Percentiles rank a stretch among this genome's conserved stretches.
Conservation (phyloP, 805 yeast genomes). For the Metschnikowia baotianmanensis region DNA sequence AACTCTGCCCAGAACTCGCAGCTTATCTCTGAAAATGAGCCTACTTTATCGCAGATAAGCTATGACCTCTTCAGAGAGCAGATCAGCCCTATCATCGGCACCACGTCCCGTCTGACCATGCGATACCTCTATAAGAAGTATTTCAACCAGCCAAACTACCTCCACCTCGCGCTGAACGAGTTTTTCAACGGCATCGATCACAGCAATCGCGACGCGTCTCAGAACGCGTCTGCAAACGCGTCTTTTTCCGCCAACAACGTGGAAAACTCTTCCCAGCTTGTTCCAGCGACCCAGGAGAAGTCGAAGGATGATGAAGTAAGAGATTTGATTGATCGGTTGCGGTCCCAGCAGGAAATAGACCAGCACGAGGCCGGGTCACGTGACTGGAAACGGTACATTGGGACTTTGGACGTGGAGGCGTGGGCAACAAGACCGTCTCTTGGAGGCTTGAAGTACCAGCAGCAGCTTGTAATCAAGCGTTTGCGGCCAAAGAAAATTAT, state of each 20-base stretch:
- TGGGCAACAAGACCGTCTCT: constrained; percentile 71
- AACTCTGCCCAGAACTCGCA: not conserved
- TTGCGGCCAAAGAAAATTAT: constrained; percentile 27
- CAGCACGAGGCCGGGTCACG: constrained; percentile 5
- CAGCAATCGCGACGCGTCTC: not conserved
- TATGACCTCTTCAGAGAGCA: constrained; percentile 18
- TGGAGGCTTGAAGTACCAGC: constrained; percentile 44
- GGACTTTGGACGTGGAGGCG: constrained; percentile 58
- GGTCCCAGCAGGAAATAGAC: constrained; percentile 11
- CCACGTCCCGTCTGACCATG: constrained; percentile 8
- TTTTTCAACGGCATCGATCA: constrained; percentile 14
- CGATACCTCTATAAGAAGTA: constrained; percentile 13
- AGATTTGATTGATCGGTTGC: constrained; percentile 13
- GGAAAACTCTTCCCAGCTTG: not conserved
- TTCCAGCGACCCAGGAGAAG: not conserved
- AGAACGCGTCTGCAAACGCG: not conserved
- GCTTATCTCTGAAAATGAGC: not conserved
- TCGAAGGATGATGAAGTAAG: constrained; percentile 5
- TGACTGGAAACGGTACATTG: constrained; percentile 49
- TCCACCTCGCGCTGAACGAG: constrained; percentile 19
- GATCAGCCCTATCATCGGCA: constrained; percentile 16
- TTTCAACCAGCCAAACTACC: constrained; percentile 20
- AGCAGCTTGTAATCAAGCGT: constrained; percentile 39
- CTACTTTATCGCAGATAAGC: constrained; percentile 14
- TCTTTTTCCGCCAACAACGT: not conserved